Evolutionary conservation across 495 filamentous ascomycete genomes (phyloP).

Genomic region (Neurospora discreta): DNA sequence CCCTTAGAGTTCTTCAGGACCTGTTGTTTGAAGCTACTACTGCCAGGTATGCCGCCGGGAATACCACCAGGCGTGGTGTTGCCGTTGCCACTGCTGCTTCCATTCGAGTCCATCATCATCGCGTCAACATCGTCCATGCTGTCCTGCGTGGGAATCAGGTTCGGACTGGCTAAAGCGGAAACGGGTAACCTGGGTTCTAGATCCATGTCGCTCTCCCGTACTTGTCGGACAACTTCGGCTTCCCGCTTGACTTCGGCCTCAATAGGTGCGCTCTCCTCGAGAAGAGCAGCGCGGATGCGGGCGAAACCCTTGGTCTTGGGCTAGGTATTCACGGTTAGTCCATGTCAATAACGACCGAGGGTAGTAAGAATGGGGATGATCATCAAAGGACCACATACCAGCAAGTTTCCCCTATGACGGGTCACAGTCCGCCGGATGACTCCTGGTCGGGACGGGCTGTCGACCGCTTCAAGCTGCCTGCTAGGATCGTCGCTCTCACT

Average conservation of each 20-base stretch:
- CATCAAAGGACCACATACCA: conserved; percentile 56
- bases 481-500: conserved; percentile 68
- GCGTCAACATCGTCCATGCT: conserved; percentile 47
- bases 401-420: conserved; percentile 63
- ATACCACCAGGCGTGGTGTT: conserved; percentile 28
- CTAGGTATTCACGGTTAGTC: conserved; percentile 20
- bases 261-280: conserved; percentile 76
- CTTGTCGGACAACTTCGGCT: conserved; percentile 88
- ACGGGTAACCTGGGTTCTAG: conserved; percentile 28
- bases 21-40: conserved; percentile 58
- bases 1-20: conserved; percentile 60
- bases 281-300: conserved; percentile 76
- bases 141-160: conserved; percentile 27
- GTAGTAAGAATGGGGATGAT: background rate
- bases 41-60: background rate
- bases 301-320: conserved; percentile 95
- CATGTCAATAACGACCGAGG: background rate
- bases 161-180: conserved; percentile 44
- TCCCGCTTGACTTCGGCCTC: conserved; percentile 85
- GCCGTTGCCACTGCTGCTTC: conserved; percentile 21
- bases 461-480: conserved; percentile 33
- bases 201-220: conserved; percentile 61
- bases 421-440: conserved; percentile 66
- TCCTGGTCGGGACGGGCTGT: conserved; percentile 34
- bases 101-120: conserved; percentile 44